Conservation (phyloP, 2,329 filamentous ascomycete genomes). For the Pyricularia pennisetigena region DNA sequence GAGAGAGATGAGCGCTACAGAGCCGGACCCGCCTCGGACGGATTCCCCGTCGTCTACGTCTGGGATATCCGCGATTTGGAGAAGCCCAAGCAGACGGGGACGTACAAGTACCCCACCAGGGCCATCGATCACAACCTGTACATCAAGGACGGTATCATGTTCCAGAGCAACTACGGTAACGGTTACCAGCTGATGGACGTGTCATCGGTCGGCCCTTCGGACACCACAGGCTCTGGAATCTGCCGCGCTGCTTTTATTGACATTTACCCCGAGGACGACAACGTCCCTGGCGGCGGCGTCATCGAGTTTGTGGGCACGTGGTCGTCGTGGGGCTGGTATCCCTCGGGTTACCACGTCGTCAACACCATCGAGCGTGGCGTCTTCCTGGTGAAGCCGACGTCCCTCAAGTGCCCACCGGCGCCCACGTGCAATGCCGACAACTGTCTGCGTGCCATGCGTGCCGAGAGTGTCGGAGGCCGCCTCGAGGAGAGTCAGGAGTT, state of each 20-base stretch:
- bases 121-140: constrained; percentile 37
- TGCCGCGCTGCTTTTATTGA: constrained; percentile 36
- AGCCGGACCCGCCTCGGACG: constrained; percentile 8
- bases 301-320: constrained; percentile 30
- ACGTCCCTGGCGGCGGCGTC: constrained; percentile 20
- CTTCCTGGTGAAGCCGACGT: constrained; percentile 22
- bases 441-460: constrained; percentile 24
- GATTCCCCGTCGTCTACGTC: constrained; percentile 37
- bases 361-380: constrained; percentile 38
- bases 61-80: constrained; percentile 34
- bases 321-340: constrained; percentile 33
- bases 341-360: constrained; percentile 24
- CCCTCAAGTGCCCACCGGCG: background rate
- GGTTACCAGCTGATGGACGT: constrained; percentile 27
- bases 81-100: constrained; percentile 28
- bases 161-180: constrained; percentile 34
- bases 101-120: constrained; percentile 20
- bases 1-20: constrained; percentile 37
- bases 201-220: constrained; percentile 16
- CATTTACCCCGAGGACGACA: constrained; percentile 36
- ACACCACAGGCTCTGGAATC: constrained; percentile 27
- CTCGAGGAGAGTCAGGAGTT: constrained; percentile 21
- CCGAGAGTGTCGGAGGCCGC: constrained; percentile 21
- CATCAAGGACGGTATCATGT: constrained; percentile 26
- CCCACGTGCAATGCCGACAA: constrained; percentile 19